Percentiles rank a stretch among this genome's conserved stretches.
These are phyloP conservation scores for Tolypocladium ovalisporum DNA, from an alignment of 2,329 filamentous ascomycete species.

Conservation along the genomic window DNA sequence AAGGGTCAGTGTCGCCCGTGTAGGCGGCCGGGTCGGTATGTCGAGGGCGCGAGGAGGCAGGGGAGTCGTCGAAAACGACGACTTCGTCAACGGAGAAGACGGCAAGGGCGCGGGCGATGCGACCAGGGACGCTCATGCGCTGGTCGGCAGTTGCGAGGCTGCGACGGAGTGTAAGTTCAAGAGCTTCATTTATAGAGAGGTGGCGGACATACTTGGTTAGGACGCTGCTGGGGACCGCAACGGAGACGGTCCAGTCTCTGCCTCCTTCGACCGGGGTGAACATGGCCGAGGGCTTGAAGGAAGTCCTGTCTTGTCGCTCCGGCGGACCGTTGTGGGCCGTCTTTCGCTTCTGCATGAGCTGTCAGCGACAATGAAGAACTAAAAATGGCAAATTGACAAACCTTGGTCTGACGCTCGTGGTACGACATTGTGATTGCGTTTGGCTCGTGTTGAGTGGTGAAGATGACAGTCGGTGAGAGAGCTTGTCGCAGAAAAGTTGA, in stretches of 20 bases:
- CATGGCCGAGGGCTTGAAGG: constrained; percentile 53
- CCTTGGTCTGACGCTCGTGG: constrained; percentile 21
- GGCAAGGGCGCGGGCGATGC: constrained; percentile 69
- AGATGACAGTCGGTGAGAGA: neutral
- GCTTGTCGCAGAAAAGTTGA: constrained; percentile 5
- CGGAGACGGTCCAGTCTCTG: constrained; percentile 62
- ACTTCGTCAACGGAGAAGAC: constrained; percentile 81
- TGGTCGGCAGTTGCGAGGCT: constrained; percentile 66
- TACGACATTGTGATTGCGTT: constrained; percentile 16
- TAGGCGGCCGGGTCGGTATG: constrained; percentile 40
- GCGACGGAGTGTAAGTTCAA: neutral
- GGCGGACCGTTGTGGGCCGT: constrained; percentile 27
- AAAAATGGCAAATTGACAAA: constrained; percentile 1
- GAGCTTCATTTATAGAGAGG: neutral
- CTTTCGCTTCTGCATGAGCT: constrained; percentile 35
- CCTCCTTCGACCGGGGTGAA: constrained; percentile 54
- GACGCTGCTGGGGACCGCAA: constrained; percentile 70
- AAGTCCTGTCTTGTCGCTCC: constrained; percentile 32
- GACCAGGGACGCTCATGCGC: constrained; percentile 60
- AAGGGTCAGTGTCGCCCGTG: constrained; percentile 64
- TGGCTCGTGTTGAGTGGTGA: neutral
- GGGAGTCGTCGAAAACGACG: constrained; percentile 66
- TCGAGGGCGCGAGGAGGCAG: constrained; percentile 30
- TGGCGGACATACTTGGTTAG: constrained; percentile 50
- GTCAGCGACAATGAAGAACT: neutral